A percentile compares a stretch with the other conserved stretches of the same genome.
phyloP scores from a whole-genome alignment of 2,329 filamentous ascomycete genomes.

The Aspergillus flavus region DNA sequence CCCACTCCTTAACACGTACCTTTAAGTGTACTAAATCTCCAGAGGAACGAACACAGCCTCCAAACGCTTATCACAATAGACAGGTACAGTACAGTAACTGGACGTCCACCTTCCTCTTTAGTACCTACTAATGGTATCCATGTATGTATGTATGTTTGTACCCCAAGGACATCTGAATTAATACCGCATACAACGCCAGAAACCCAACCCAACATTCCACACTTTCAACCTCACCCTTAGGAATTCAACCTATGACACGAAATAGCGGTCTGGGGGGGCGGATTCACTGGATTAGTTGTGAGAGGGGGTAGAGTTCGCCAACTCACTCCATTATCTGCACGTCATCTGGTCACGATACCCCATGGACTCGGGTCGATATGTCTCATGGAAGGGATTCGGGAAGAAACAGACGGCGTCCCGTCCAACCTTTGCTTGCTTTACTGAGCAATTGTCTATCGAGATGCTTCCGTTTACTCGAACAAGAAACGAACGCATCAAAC shows the following conservation, averaged over 20 bases:
- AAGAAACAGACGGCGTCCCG: too few relatives aligned
- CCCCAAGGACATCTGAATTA: not conserved
- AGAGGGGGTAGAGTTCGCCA: not conserved
- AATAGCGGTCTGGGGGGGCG: not conserved
- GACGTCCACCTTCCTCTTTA: not conserved
- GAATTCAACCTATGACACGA: not conserved
- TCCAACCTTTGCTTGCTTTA: too few relatives aligned
- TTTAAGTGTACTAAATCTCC: not conserved
- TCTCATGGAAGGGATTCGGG: too few relatives aligned
- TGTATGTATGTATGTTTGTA: not conserved
- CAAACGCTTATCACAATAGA: not conserved
- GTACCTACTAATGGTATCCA: not conserved
- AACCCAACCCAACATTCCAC: not conserved
- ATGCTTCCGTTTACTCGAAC: too few relatives aligned
- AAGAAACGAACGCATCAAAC: not conserved
- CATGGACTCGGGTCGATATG: too few relatives aligned
- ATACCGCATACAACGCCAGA: not conserved
- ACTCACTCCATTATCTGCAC: not conserved
- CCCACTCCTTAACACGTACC: not conserved
- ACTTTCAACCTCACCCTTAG: not conserved
- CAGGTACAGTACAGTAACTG: not conserved
- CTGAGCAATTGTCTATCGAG: too few relatives aligned
- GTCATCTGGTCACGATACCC: not conserved
- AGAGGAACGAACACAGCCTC: not conserved
- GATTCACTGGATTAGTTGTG: too few relatives aligned